Percentiles rank a stretch among this genome's conserved stretches.
Evolutionary conservation across 2,329 filamentous ascomycete species (phyloP).

Genomic region (Penicillium rolfsii): DNA sequence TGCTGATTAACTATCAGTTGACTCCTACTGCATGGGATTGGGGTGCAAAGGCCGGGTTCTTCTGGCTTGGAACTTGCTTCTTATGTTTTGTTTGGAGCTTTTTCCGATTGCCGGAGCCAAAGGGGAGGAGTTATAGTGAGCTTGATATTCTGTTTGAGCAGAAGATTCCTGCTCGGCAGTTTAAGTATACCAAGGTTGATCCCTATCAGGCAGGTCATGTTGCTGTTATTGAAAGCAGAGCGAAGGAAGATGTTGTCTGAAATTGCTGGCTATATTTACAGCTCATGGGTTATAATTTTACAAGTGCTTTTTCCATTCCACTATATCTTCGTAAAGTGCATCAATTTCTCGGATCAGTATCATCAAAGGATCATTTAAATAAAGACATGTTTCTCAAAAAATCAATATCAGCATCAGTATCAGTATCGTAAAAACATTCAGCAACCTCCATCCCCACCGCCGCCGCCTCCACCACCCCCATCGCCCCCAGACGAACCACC

Average conservation of each 20-base stretch:
- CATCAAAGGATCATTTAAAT: neutral
- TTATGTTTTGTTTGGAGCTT: conserved; percentile 47
- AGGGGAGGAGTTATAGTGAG: conserved; percentile 46
- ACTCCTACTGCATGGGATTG: neutral
- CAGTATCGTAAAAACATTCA: neutral
- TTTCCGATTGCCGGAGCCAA: conserved; percentile 50
- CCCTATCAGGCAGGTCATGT: neutral
- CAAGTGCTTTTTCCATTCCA: neutral
- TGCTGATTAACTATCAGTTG: conserved; percentile 56
- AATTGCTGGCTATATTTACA: neutral
- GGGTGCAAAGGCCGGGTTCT: conserved; percentile 1
- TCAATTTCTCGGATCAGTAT: neutral
- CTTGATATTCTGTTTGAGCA: conserved; percentile 42
- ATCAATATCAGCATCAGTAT: neutral
- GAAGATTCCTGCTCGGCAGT: neutral
- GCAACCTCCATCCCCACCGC: neutral
- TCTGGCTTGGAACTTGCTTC: conserved; percentile 19
- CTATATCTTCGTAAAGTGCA: neutral
- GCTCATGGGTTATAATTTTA: neutral
- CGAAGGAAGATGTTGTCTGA: neutral
- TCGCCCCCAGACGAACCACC: neutral
- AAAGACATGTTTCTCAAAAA: neutral
- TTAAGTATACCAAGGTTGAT: neutral
- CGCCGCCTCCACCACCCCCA: neutral
- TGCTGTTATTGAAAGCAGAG: neutral